These are phyloP conservation scores for Eragrostis tef DNA, from an alignment of 202 grass and related monocot species.

Conservation along the genomic window DNA sequence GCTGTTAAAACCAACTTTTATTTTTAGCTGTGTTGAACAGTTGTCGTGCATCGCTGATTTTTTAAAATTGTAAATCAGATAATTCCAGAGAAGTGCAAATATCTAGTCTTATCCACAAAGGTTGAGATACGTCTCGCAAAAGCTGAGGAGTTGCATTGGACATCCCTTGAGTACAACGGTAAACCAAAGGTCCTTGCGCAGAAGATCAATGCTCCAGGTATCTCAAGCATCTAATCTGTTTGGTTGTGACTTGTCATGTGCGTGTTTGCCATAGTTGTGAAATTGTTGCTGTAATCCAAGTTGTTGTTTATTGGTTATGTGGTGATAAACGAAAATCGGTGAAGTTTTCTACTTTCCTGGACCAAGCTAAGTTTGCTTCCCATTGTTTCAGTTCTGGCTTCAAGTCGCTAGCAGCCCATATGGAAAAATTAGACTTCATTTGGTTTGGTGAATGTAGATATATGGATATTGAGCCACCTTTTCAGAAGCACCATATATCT, in stretches of 20 bases:
- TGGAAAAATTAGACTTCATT: not conserved
- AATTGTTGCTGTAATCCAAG: not conserved
- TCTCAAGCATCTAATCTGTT: slow-evolving; percentile 6
- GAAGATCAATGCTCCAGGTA: slow-evolving; percentile 71
- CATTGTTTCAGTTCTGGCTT: not conserved
- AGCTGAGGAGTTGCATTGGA: slow-evolving; percentile 75
- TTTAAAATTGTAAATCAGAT: slow-evolving; percentile 58
- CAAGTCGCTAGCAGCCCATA: not conserved
- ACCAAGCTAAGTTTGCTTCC: not conserved
- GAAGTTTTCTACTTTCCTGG: not conserved
- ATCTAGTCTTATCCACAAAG: slow-evolving; percentile 77
- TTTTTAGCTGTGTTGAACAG: not conserved
- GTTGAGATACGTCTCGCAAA: slow-evolving; percentile 85
- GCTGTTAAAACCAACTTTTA: not conserved
- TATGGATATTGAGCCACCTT: not conserved
- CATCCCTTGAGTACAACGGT: slow-evolving; percentile 67
- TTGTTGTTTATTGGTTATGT: not conserved
- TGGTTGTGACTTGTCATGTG: not conserved
- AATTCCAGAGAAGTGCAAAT: slow-evolving; percentile 77
- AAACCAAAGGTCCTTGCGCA: slow-evolving; percentile 66
- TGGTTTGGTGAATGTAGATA: not conserved
- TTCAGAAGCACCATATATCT: not conserved
- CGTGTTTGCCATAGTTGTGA: not conserved
- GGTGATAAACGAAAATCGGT: too few relatives aligned
- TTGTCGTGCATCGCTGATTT: slow-evolving; percentile 29